Conservation (phyloP, 306 rosid genomes). For the Calophaca sinica region DNA sequence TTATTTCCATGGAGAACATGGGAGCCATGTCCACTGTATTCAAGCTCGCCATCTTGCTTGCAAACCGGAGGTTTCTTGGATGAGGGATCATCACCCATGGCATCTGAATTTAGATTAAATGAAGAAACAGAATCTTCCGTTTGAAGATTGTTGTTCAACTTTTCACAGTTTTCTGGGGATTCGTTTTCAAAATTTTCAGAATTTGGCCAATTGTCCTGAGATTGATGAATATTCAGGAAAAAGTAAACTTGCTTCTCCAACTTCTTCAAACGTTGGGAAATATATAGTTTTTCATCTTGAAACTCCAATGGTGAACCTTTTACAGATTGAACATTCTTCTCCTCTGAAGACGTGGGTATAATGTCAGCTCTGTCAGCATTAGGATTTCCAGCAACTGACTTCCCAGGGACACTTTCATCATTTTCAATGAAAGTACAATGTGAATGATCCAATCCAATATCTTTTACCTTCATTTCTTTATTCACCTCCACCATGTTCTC, state of each 20-base stretch:
- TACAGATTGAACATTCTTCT: conserved; percentile 42
- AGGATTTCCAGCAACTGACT: conserved; percentile 46
- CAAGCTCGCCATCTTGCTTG: conserved; percentile 49
- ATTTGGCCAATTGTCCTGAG: conserved; percentile 43
- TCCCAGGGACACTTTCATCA: conserved; percentile 44
- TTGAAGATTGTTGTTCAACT: conserved; percentile 40
- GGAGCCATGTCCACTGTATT: conserved; percentile 40
- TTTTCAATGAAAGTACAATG: conserved; percentile 49
- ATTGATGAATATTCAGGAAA: conserved; percentile 49
- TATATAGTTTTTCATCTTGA: conserved; percentile 66
- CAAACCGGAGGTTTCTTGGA: conserved; percentile 45
- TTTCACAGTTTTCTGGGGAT: conserved; percentile 42
- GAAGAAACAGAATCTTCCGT: conserved; percentile 52
- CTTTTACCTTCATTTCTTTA: conserved; percentile 71
- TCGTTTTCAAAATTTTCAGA: conserved; percentile 44
- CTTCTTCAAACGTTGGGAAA: conserved; percentile 65
- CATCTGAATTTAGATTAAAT: conserved; percentile 34
- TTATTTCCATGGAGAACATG: conserved; percentile 33
- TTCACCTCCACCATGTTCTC: conserved; percentile 51
- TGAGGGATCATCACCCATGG: conserved; percentile 34
- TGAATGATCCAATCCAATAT: conserved; percentile 70
- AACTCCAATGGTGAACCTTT: conserved; percentile 54
- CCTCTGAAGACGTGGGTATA: conserved; percentile 34
- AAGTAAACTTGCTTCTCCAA: conserved; percentile 72
- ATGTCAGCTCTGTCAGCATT: conserved; percentile 47